These are phyloP conservation scores for Phytomonas sp. DNA, from an alignment of 208 protist species.

Conservation along the genomic window DNA sequence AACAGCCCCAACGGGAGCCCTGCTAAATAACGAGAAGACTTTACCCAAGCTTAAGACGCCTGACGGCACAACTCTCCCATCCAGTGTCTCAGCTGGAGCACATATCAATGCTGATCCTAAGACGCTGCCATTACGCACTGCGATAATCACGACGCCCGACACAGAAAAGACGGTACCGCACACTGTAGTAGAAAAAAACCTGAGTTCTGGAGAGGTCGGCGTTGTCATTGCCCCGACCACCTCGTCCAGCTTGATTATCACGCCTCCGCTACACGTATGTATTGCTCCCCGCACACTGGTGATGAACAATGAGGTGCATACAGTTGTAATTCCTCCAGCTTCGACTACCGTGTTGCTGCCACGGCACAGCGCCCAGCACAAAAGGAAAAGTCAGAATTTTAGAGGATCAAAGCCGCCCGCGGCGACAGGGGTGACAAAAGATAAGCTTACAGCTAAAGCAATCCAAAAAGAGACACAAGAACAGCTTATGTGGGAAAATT, in stretches of 20 bases:
- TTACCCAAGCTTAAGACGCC: neutral
- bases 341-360: conserved; percentile 15
- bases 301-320: conserved; percentile 24
- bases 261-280: conserved; percentile 15
- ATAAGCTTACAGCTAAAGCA: neutral
- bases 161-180: neutral
- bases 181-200: neutral
- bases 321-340: conserved; percentile 8
- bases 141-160: neutral
- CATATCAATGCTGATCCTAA: neutral
- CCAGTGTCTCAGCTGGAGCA: neutral
- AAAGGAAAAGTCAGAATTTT: neutral
- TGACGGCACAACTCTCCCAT: neutral
- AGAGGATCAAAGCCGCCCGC: neutral
- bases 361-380: conserved; percentile 7
- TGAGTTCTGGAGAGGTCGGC: neutral
- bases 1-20: neutral
- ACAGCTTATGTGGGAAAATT: conserved; percentile 24
- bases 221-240: neutral
- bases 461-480: neutral
- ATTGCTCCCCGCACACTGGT: conserved; percentile 26
- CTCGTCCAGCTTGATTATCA: conserved; percentile 8
- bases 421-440: neutral
- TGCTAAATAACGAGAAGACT: neutral
- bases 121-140: neutral